Evolutionary conservation across 345 rosid genomes (phyloP), one percentile per base, ranked within the genome.

Genomic region (Pistacia vera): DNA sequence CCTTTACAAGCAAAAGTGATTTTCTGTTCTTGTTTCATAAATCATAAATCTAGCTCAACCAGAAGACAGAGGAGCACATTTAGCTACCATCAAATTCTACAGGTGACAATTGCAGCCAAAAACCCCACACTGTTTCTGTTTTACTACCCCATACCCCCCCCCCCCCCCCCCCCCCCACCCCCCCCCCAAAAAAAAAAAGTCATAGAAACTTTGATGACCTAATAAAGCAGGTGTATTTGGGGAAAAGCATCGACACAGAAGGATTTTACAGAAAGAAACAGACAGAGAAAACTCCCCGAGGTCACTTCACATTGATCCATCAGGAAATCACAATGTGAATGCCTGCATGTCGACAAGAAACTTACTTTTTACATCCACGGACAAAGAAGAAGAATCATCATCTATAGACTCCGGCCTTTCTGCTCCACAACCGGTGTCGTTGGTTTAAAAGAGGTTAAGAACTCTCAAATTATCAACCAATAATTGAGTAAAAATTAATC

Each of bases 391-490:
- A 66, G 77, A 66, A 80, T 71, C 79, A 78, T 65, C 77, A 81
- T 83, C 75, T 62, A 64, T 70, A 57, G 77, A 63, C 65, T 79
- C 82, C 12, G 68, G 78, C 67, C 76, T 78, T 73, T 74, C 84
- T 68, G 84, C 68, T 76, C 81, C 59, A 57, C 78, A 79, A 67
- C 73, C 18, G 82, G 74, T 11, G 77, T 61, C 71, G 79, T 77
- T 79, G 88, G 80, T 86, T 89, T 85, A 72, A 72, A 14, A 63
- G 61, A 66, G 51, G 87, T 83, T 84, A 87, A 87, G 82, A 75
- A 79, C 41, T 74, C 73, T 3, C 60, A 66, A 66, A 63, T 55
- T 73, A 63, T 56, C 75, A 81, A 72, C 54, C 44, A 73, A 68
- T 52, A 71, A 63, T 38, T 41, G 14, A 38, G 73, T 73, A 17